Evolutionary conservation across 441 rosid species (phyloP), one percentile per base, ranked within the genome.

Genomic region (Adansonia gregorii): DNA sequence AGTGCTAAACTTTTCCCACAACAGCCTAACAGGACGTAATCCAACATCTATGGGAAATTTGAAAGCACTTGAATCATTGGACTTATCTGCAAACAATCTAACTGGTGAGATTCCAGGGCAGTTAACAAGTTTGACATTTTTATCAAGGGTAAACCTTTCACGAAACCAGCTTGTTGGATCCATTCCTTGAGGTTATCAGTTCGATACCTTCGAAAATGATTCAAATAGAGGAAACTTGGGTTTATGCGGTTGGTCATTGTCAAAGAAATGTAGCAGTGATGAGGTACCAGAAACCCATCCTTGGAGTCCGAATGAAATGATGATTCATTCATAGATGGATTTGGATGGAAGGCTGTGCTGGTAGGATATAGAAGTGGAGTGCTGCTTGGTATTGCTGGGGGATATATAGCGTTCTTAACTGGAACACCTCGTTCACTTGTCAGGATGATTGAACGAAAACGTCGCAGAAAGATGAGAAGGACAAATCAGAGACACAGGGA

Each of bases 1-100:
- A 2, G 67, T 67, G 15, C 78, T 85, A 0, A 85, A 83, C 54
- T 45, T 85, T 45, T 85, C 86, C 12, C 81, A 49, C 8, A 83
- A 79, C 17, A 68, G 31, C 45, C 46, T 83, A 0, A 24, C 10
- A 1, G 84, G 86, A 2, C 54, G 3, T 2, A 83, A 83, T 7
- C 80, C 84, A 3, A 11, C 77, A 17, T 83, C 77, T 12, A 8
- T 83, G 1, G 77, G 73, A 0, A 81, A 77, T 20, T 43, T 83
- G 64, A 51, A 10, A 51, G 35, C 3, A 14, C 68, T 76, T 4
- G 58, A 67, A 46, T 76, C 11, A n/a, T 4, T 67, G 39, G 15
- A 41, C 68, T 14, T 77, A 17, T 51, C 58, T 11, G 54, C 66
- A 15, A 46, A 5, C 27, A 39, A 54, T 55, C 79, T 83, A 1